phyloP scores from a whole-genome alignment of 306 rosid species.

The Dryas drummondii region DNA sequence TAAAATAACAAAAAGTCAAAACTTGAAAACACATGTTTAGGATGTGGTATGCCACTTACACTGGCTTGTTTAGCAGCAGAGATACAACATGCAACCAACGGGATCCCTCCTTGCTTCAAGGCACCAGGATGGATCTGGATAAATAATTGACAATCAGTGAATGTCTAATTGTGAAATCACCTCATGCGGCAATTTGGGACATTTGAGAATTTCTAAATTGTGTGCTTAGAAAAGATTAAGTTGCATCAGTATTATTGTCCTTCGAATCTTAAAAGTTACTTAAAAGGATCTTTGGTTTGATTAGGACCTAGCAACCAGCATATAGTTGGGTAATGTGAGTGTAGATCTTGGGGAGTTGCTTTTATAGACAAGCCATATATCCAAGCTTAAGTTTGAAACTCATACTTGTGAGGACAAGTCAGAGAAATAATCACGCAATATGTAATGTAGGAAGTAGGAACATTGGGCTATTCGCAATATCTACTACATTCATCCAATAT shows the following conservation, averaged over 20 bases:
- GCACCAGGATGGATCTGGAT: constrained; percentile 94
- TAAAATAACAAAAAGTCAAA: background rate
- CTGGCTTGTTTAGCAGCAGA: constrained; percentile 88
- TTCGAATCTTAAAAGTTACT: constrained; percentile 4
- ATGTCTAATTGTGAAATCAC: background rate
- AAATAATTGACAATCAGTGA: constrained; percentile 20
- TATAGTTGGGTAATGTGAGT: background rate
- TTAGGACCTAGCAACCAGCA: background rate
- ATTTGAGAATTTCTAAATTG: background rate
- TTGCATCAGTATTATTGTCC: background rate
- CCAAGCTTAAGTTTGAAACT: background rate
- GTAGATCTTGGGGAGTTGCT: background rate
- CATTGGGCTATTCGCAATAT: background rate
- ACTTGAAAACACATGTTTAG: background rate
- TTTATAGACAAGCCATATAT: background rate
- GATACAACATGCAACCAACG: constrained; percentile 85
- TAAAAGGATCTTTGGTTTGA: background rate
- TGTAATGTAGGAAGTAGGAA: background rate
- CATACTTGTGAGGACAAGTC: constrained; percentile 5
- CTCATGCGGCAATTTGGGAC: background rate
- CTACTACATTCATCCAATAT: constrained; percentile 12
- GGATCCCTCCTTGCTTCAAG: constrained; percentile 79
- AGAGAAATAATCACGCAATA: background rate
- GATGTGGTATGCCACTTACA: constrained; percentile 50
- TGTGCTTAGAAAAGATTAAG: background rate